Percentiles rank a stretch among this genome's conserved stretches.
Conservation (phyloP, 108 stramenopile species). For the Hondaea fermentalgiana region DNA sequence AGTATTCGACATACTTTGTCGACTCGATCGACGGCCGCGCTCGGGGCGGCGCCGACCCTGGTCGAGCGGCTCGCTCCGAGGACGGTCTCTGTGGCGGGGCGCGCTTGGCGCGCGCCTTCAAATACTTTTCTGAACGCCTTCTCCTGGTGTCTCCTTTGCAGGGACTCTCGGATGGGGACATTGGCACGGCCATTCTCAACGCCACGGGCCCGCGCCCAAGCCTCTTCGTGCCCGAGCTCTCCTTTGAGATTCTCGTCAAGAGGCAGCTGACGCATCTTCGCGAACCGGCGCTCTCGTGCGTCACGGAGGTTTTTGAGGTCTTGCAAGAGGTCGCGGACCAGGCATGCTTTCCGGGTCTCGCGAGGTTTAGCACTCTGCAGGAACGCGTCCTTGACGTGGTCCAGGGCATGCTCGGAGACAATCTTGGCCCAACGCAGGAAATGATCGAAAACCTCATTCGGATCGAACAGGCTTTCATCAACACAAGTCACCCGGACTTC, state of each 20-base stretch:
- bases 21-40: constrained; percentile 75
- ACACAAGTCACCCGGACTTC: constrained; percentile 97
- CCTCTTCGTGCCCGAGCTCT: constrained; percentile 90
- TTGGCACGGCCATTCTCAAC: constrained; percentile 88
- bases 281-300: constrained; percentile 84
- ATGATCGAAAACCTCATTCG: constrained; percentile 88
- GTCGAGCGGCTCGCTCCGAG: constrained; percentile 18
- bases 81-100: constrained; percentile 24
- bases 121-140: constrained; percentile 75
- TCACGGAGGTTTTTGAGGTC: constrained; percentile 88
- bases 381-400: constrained; percentile 84
- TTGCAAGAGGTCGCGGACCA: constrained; percentile 79
- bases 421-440: constrained; percentile 72
- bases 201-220: constrained; percentile 85
- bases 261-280: constrained; percentile 83
- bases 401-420: constrained; percentile 54
- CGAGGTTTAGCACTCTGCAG: constrained; percentile 73
- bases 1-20: constrained; percentile 79
- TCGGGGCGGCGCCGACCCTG: constrained; percentile 41
- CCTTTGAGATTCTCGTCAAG: constrained; percentile 85
- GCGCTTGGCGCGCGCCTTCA: constrained; percentile 46
- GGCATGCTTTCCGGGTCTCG: constrained; percentile 73
- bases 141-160: neutral
- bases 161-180: constrained; percentile 51
- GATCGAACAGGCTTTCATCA: constrained; percentile 90